These are phyloP conservation scores for Fusarium illudens DNA, from an alignment of 2,329 filamentous ascomycete species.

Conservation along the genomic window DNA sequence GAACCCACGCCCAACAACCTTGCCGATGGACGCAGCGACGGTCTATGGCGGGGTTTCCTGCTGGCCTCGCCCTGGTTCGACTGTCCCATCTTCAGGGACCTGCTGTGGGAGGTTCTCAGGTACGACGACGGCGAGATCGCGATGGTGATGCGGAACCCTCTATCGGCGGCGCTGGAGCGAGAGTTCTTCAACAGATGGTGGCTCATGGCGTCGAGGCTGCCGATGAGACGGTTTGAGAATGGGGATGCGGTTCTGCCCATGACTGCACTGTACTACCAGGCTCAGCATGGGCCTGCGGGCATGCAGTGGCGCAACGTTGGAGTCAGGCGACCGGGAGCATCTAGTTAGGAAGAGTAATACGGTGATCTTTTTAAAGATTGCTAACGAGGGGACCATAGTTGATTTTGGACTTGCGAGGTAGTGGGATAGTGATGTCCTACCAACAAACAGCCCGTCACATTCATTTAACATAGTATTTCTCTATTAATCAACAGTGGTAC, in stretches of 20 bases:
- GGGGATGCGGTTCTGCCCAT: constrained; percentile 27
- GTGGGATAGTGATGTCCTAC: not conserved
- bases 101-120: constrained; percentile 7
- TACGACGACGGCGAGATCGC: not conserved
- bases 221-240: constrained; percentile 31
- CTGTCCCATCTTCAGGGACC: constrained; percentile 36
- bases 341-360: no score
- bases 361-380: no score
- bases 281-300: not conserved
- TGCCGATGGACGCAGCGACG: constrained; percentile 33
- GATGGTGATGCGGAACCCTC: not conserved
- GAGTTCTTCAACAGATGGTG: constrained; percentile 41
- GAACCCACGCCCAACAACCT: constrained; percentile 22
- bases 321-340: no score
- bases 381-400: no score
- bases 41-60: constrained; percentile 37
- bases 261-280: constrained; percentile 1
- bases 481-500: no score
- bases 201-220: constrained; percentile 24
- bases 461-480: no score
- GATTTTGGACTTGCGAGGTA: not conserved
- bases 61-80: constrained; percentile 42
- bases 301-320: constrained; percentile 1
- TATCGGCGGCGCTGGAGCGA: constrained; percentile 30
- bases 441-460: no score